These are phyloP conservation scores for Lachancea kluyveri DNA, from an alignment of 805 yeast species.

Conservation along the genomic window DNA sequence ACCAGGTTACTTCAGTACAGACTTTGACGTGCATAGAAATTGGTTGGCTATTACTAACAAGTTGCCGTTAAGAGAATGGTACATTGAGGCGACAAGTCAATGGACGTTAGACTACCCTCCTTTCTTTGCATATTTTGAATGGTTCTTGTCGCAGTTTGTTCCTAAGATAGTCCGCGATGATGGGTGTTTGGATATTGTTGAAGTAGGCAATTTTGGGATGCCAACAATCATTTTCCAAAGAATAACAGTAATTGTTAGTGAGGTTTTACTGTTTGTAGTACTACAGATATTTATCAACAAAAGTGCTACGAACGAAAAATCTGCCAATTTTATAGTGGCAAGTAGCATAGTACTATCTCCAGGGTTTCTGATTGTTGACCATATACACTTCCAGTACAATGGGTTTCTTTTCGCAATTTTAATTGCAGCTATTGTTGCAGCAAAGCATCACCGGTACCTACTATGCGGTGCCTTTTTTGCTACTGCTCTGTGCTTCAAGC, in stretches of 20 bases:
- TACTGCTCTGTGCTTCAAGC: constrained; percentile 83
- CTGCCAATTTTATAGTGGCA: constrained; percentile 63
- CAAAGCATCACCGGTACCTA: constrained; percentile 50
- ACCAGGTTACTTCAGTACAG: constrained; percentile 87
- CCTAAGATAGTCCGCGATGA: constrained; percentile 58
- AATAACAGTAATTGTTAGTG: constrained; percentile 70
- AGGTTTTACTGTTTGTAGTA: constrained; percentile 60
- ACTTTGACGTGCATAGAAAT: constrained; percentile 94
- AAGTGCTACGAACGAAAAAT: constrained; percentile 33
- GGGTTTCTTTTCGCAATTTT: constrained; percentile 87
- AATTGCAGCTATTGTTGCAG: constrained; percentile 66
- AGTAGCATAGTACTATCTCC: constrained; percentile 83
- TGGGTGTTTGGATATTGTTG: constrained; percentile 70
- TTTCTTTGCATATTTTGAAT: constrained; percentile 93
- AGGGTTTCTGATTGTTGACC: constrained; percentile 85
- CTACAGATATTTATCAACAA: constrained; percentile 65
- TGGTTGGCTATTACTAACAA: constrained; percentile 89
- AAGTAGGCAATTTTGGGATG: constrained; percentile 60
- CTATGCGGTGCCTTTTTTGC: constrained; percentile 67
- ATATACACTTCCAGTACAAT: constrained; percentile 95
- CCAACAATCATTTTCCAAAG: constrained; percentile 85
- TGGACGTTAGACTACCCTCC: constrained; percentile 99
- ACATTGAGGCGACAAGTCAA: constrained; percentile 64
- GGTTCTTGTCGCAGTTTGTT: constrained; percentile 64
- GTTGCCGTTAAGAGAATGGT: constrained; percentile 78